Evolutionary conservation across 1,139 yeast species (phyloP), one percentile per base, ranked within the genome.

Genomic region (Pichia cactophila): DNA sequence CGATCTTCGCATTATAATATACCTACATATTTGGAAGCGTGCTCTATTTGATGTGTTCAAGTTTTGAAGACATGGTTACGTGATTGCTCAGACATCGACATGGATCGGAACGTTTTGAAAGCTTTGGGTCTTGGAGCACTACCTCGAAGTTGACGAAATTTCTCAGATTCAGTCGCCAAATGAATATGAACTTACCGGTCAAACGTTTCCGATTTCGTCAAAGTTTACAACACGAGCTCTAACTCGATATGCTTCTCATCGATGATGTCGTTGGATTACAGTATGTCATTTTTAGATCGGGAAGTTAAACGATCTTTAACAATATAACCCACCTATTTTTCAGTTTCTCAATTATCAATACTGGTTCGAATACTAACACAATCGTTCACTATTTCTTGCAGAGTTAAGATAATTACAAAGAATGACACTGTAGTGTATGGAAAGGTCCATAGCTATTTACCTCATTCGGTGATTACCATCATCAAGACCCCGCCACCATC

Each of bases 391-490:
- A 11, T 20, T 20, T 61, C 59, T 44, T 61, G 64, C 51, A 81
- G 82, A 60, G 86, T 86, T 52, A 77, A 72, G 60, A 72, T 84
- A 46, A 75, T 78, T 8, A 84, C 86, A 44, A 69, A 76, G 11
- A 68, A 81, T 45, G 89, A 83, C 60, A 74, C 75, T 43, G 69
- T 71, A 11, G 71, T 80, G 49, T 70, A 71, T 12, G 95, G 94
- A 1, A 69, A 74, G 40, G 74, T 86, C 36, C 83, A 80, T 63
- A 75, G 88, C 9, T 81, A 76, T 62, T 78, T 73, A 53, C 70
- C 75, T 3, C 60, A 67, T 10, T 67, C 73, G 3, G 29, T 45
- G n/a, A 17, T 50, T 17, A 50, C 53, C 17, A 26, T 50, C 10
- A 43, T 48, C 33, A 37, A n/a, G 12, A n/a, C 44, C 5, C 35